Evolutionary conservation across 345 rosid genomes (phyloP).

Genomic region (Lepidium africanum): DNA sequence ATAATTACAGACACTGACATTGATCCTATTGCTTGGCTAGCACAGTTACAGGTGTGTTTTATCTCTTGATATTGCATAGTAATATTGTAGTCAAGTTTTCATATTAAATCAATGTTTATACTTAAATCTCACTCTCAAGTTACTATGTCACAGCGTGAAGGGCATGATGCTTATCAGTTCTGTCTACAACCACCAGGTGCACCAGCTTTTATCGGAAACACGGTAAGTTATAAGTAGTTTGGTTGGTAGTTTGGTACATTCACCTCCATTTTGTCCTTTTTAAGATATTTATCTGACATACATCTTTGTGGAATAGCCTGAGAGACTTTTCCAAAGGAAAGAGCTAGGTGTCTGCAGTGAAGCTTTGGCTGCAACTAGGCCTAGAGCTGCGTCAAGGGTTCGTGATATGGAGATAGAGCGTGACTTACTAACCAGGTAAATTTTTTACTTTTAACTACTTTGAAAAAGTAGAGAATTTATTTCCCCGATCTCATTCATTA

Average conservation of each 20-base stretch:
- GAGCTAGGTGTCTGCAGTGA: conserved; percentile 69
- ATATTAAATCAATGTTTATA: not conserved
- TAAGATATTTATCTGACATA: conserved; percentile 25
- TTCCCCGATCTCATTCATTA: not conserved
- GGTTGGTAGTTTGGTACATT: not conserved
- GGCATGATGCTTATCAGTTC: conserved; percentile 82
- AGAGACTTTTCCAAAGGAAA: conserved; percentile 84
- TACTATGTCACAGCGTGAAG: conserved; percentile 49
- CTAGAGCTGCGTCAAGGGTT: conserved; percentile 58
- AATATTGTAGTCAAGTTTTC: not conserved
- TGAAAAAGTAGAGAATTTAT: not conserved
- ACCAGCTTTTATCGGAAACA: conserved; percentile 94
- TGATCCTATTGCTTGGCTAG: conserved; percentile 74
- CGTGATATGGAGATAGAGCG: conserved; percentile 76
- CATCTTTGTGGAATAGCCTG: conserved; percentile 77
- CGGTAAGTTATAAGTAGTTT: conserved; percentile 40
- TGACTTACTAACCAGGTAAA: conserved; percentile 74
- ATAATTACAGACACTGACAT: conserved; percentile 55
- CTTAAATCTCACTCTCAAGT: not conserved
- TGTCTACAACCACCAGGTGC: conserved; percentile 87
- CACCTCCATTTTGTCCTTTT: not conserved
- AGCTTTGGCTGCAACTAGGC: conserved; percentile 93
- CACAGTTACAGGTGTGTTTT: conserved; percentile 62
- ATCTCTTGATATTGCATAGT: not conserved
- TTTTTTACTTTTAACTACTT: not conserved